Base-by-base conservation (phyloP, 2,329 filamentous ascomycete genomes). In the Knoxdaviesia capensis region DNA sequence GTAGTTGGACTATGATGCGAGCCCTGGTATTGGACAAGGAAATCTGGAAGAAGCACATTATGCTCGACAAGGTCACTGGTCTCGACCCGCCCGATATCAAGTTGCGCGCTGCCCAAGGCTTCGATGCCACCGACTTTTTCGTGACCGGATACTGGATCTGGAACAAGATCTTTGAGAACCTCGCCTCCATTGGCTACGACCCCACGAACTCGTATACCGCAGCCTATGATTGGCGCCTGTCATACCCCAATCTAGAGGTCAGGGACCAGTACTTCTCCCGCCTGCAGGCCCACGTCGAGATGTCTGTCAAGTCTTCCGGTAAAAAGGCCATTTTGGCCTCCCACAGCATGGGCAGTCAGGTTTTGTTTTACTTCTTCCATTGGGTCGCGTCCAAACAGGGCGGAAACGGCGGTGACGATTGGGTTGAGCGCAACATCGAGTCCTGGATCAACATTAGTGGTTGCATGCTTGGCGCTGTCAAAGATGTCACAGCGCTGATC, bases 1-100 rank as follows among this genome's bases (percentile, higher is more conserved):
- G 90, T 5, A 94, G 85, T 50, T 98, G 92, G 90, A 93, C 75
- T 48, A 98, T 98, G 90, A 94, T 98, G 86, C 74, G 80, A 40
- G 88, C 90, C 0, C 62, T 98, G 48, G 84, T 98, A 2, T 61
- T 93, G 52, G 90, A 96, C 58, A 94, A 96, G 59, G 78, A 92
- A 31, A 69, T 73, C 33, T 98, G 90, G 90, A 98, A 94, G 65
- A 78, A 67, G 52, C 90, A 98, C 56, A 84, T 98, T 50, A 96
- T 96, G 87, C 69, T 98, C 7, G 90, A 98, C 59, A 87, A 88
- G 57, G 60, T 74, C 34, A 94, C 88, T 0, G 90, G 90, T 0
- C 65, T 98, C 28, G 90, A 98, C 56, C 90, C 90, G 1, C 83
- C 86, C 0, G 77, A 78, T 8, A 75, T 96, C 52, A 96, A 96